A percentile compares a stretch with the other conserved stretches of the same genome.
phyloP scores from a whole-genome alignment of 1,139 yeast species.

The Diutina sp. region DNA sequence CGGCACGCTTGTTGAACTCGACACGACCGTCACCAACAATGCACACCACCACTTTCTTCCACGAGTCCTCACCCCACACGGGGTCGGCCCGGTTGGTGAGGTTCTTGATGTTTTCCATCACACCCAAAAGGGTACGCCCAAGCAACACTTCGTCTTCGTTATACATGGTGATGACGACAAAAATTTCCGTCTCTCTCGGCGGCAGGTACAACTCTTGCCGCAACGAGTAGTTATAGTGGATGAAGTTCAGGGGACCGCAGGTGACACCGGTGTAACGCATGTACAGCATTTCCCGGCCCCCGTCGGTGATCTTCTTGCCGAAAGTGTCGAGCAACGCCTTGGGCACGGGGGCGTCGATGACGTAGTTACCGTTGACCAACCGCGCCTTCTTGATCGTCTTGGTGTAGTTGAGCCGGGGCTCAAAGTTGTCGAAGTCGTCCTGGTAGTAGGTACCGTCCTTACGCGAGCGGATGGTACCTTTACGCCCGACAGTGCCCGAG shows the following conservation, averaged over 20 bases:
- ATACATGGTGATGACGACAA: conserved; percentile 70
- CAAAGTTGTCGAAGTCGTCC: conserved; percentile 27
- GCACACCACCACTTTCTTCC: conserved; percentile 69
- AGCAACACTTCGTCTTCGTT: conserved; percentile 66
- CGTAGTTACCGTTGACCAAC: conserved; percentile 59
- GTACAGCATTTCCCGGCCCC: conserved; percentile 51
- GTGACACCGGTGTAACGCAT: conserved; percentile 79
- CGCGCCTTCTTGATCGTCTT: conserved; percentile 38
- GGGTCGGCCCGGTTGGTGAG: conserved; percentile 44
- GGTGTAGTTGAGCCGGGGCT: conserved; percentile 30
- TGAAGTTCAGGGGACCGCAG: conserved; percentile 60
- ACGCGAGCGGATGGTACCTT: conserved; percentile 8
- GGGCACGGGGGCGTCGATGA: conserved; percentile 71
- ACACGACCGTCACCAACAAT: conserved; percentile 72
- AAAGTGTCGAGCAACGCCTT: conserved; percentile 42
- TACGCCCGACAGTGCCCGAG: conserved; percentile 10
- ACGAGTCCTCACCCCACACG: conserved; percentile 68
- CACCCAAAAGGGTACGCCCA: conserved; percentile 66
- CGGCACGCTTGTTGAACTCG: conserved; percentile 52
- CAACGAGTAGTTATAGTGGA: conserved; percentile 42
- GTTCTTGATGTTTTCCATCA: conserved; percentile 59
- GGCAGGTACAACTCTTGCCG: conserved; percentile 57
- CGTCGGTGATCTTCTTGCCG: conserved; percentile 31
- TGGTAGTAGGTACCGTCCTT: conserved; percentile 9
- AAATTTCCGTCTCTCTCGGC: conserved; percentile 58